phyloP scores from a whole-genome alignment of 2,329 filamentous ascomycete species.

The Curvularia verruculosa region DNA sequence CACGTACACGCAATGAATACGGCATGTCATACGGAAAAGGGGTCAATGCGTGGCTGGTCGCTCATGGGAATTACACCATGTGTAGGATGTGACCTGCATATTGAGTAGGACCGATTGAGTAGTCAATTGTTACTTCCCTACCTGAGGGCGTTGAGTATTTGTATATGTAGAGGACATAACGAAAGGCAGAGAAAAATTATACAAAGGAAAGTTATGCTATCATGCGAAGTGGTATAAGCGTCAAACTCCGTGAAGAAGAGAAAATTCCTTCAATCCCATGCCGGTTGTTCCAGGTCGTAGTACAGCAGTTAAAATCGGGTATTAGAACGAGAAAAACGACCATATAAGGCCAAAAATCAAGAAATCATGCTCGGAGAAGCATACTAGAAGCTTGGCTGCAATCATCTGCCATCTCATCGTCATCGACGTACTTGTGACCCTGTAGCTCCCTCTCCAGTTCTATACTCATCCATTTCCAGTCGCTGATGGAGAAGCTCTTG shows the following conservation, averaged over 20 bases:
- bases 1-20: background rate
- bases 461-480: conserved; percentile 20
- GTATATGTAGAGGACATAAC: background rate
- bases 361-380: conserved; percentile 7
- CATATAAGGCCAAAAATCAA: background rate
- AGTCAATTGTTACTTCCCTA: background rate
- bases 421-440: conserved; percentile 1
- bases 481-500: conserved; percentile 18
- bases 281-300: background rate
- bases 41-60: background rate
- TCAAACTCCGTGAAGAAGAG: conserved; percentile 2
- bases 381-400: conserved; percentile 17
- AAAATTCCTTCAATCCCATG: background rate
- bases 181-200: background rate
- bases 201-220: background rate
- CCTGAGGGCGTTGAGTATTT: background rate
- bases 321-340: background rate
- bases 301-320: background rate
- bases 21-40: background rate
- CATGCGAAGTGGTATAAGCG: conserved; percentile 5
- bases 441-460: conserved; percentile 9
- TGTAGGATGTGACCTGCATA: background rate
- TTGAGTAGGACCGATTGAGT: background rate
- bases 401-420: conserved; percentile 13
- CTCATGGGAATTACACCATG: background rate